Evolutionary conservation across 257 asterid genomes (phyloP).

Genomic region (Solanum virginianum): DNA sequence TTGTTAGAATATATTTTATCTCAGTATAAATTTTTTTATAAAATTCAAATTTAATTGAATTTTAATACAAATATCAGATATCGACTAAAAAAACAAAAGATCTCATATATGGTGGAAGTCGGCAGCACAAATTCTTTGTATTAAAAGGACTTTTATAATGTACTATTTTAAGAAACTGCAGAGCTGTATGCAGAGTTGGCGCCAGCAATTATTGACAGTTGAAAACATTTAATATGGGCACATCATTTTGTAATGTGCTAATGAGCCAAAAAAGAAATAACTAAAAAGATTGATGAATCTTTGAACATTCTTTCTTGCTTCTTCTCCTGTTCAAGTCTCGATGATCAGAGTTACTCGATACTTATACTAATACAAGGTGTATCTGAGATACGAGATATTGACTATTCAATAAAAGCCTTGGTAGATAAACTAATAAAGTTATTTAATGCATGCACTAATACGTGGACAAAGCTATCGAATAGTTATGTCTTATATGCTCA

Average conservation of each 20-base stretch:
- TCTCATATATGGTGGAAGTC: background rate
- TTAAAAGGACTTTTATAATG: background rate
- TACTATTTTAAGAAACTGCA: background rate
- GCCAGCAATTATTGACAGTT: background rate
- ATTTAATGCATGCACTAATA: background rate
- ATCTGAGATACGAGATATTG: background rate
- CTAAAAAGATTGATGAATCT: background rate
- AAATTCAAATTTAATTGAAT: too few relatives aligned
- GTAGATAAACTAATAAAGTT: background rate
- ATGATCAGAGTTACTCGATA: background rate
- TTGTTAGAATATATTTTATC: too few relatives aligned
- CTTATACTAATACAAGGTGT: background rate
- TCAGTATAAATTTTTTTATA: too few relatives aligned
- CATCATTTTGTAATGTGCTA: background rate
- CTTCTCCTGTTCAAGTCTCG: background rate
- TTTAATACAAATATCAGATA: too few relatives aligned
- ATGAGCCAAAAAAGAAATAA: background rate
- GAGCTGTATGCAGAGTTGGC: background rate
- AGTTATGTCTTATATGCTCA: background rate
- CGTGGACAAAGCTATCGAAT: background rate
- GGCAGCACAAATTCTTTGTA: background rate
- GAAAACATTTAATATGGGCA: background rate
- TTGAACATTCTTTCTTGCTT: background rate
- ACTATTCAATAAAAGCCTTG: background rate
- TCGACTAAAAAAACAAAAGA: too few relatives aligned